Base-by-base conservation (phyloP, 352 stramenopile species). In the Phytopythium mirpurense region DNA sequence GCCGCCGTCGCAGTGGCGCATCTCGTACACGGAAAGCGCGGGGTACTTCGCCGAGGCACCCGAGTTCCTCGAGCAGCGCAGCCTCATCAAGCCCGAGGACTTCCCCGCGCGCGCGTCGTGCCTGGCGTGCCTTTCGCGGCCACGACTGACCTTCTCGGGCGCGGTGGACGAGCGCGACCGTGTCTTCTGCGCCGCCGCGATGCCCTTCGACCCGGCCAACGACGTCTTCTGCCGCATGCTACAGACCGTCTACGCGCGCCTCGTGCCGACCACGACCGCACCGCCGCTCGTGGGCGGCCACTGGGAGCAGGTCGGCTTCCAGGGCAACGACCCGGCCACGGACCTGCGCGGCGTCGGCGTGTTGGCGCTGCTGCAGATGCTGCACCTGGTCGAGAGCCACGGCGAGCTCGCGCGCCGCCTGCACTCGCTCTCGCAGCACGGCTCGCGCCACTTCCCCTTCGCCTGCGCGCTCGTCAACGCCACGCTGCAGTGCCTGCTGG, bases 301-400 rank as follows among this genome's bases (percentile, higher is more conserved):
- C 57, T 96, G 88, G 89, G 86, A 96, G 58, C 65, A 72, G 10
- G 81, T 97, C 29, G 89, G 89, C 16, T 97, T 97, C 54, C 89
- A 96, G 56, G 89, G 88, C 24, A 76, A 48, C 8, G 88, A 97
- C 54, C 89, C 89, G 6, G 74, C 86, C 1, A 97, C 86, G 1
- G 89, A 97, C 56, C 64, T 97, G 23, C 81, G 88, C 26, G 83
- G 81, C 19, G 90, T 85, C 32, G 85, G 89, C 29, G 75, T 96
- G 27, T 67, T 97, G 8, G 86, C 84, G 35, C 58, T 97, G 26
- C 65, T 97, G 34, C 85, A 96, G 57, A 81, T 93, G 48, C 63
- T 96, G 8, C 68, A 88, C 46, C 59, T 96, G 5, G 68, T 93
- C 26, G 83, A 95, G 23, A 68, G 59, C 10, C 65, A 93, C 37